A percentile compares a stretch with the other conserved stretches of the same genome.
Conservation (phyloP, 371 early-diverging fungal genomes). For the Saksenaea oblongispora region DNA sequence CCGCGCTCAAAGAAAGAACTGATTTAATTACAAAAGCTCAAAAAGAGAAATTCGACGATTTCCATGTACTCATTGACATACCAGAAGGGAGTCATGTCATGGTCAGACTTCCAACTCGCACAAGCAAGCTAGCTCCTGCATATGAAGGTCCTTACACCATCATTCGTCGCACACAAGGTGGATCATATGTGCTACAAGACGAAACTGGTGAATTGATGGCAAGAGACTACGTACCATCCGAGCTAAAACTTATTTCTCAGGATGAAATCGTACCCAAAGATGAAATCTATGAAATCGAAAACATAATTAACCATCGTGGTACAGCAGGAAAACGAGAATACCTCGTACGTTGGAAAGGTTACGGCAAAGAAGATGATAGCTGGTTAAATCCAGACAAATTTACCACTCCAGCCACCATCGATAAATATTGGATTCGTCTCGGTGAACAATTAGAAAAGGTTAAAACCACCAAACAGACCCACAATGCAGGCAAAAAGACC, state of each 20-base stretch:
- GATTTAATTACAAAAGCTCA: too few relatives aligned
- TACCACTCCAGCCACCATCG: constrained; percentile 6
- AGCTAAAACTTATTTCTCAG: constrained; percentile 12
- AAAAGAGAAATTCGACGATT: too few relatives aligned
- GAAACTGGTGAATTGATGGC: constrained; percentile 7
- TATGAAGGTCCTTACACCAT: constrained; percentile 20
- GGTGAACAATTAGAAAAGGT: too few relatives aligned
- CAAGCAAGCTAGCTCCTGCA: neutral
- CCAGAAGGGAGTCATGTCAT: constrained; percentile 4
- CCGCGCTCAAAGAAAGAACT: neutral
- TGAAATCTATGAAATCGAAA: constrained; percentile 7
- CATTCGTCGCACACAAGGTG: constrained; percentile 12
- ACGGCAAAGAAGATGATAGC: neutral
- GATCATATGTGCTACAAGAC: constrained; percentile 13
- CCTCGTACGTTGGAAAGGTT: constrained; percentile 9
- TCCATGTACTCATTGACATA: neutral
- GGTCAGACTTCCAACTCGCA: neutral
- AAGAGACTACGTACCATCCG: constrained; percentile 15
- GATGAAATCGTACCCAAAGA: constrained; percentile 4
- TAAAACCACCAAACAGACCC: too few relatives aligned
- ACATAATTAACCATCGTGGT: neutral
- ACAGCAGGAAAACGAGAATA: constrained; percentile 2
- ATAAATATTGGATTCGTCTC: neutral
- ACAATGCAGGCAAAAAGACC: too few relatives aligned
- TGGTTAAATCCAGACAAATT: constrained; percentile 8